These are phyloP conservation scores for Ananas comosus DNA, from an alignment of 176 grass and related monocot genomes.

Conservation along the genomic window DNA sequence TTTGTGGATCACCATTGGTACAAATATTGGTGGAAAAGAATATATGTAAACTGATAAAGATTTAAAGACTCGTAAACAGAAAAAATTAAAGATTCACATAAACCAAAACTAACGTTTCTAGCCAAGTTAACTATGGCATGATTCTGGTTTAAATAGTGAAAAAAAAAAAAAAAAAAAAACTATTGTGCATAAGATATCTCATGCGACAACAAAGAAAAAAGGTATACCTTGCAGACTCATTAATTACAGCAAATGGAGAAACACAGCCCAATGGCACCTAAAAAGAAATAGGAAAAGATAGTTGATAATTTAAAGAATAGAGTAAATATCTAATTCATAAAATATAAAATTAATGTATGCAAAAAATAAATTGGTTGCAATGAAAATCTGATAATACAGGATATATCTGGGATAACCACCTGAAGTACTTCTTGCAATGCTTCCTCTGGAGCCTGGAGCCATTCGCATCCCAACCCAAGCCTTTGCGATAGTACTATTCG, in stretches of 20 bases:
- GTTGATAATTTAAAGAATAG: background rate
- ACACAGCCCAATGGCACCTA: conserved; percentile 89
- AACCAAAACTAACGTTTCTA: background rate
- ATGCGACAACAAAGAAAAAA: background rate
- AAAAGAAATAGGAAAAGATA: conserved; percentile 17
- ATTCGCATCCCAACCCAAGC: conserved; percentile 91
- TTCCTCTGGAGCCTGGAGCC: conserved; percentile 94
- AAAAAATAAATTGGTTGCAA: no score
- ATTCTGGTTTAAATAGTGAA: background rate
- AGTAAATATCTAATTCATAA: background rate
- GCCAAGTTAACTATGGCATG: background rate
- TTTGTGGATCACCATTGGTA: background rate
- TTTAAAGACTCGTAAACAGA: background rate
- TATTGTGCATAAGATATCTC: background rate
- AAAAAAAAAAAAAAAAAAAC: no score
- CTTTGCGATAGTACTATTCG: conserved; percentile 62
- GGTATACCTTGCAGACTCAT: conserved; percentile 75
- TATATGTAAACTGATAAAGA: background rate
- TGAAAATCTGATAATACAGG: no score
- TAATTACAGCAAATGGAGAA: conserved; percentile 87
- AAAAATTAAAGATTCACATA: background rate
- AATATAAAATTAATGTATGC: background rate
- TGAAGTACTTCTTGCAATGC: conserved; percentile 76
- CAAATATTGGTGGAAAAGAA: background rate
- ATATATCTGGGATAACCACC: conserved; percentile 12